phyloP scores from a whole-genome alignment of 129 eudicot species.

The Chrysanthemum makinoi region DNA sequence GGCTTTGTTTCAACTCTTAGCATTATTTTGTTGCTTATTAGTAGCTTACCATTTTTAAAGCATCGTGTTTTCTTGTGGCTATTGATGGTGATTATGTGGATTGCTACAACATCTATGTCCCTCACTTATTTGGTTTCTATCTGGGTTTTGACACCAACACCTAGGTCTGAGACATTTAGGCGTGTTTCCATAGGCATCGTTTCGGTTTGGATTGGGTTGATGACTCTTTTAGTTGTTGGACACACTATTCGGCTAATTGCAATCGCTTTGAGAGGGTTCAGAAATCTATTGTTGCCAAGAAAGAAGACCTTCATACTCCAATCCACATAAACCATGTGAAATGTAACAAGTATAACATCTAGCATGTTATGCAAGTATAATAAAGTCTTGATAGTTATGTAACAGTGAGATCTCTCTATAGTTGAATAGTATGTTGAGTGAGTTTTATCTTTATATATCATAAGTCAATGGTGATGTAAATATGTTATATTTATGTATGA shows the following conservation, averaged over 20 bases:
- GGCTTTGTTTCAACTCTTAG: conserved; percentile 16
- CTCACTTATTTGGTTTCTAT: conserved; percentile 8
- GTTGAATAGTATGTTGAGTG: background rate
- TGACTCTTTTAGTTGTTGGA: conserved; percentile 20
- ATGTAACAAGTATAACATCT: no score
- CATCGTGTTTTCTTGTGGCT: conserved; percentile 5
- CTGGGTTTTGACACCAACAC: conserved; percentile 7
- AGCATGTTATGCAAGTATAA: background rate
- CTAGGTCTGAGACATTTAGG: background rate
- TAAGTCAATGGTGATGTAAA: no score
- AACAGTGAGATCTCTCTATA: background rate
- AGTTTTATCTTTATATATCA: background rate
- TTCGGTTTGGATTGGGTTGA: conserved; percentile 20
- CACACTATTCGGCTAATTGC: conserved; percentile 15
- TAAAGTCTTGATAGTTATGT: background rate
- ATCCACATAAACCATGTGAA: no score
- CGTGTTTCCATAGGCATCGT: background rate
- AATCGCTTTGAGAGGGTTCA: background rate
- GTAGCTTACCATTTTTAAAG: conserved; percentile 6
- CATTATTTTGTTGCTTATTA: conserved; percentile 13
- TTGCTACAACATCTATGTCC: conserved; percentile 11
- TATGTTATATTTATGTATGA: no score
- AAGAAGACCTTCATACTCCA: background rate
- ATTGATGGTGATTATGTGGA: conserved; percentile 15
- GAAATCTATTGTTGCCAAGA: background rate